A percentile compares a stretch with the other conserved stretches of the same genome.
These are phyloP conservation scores for Thelonectria rubi DNA, from an alignment of 2,329 filamentous ascomycete genomes.

Conservation along the genomic window DNA sequence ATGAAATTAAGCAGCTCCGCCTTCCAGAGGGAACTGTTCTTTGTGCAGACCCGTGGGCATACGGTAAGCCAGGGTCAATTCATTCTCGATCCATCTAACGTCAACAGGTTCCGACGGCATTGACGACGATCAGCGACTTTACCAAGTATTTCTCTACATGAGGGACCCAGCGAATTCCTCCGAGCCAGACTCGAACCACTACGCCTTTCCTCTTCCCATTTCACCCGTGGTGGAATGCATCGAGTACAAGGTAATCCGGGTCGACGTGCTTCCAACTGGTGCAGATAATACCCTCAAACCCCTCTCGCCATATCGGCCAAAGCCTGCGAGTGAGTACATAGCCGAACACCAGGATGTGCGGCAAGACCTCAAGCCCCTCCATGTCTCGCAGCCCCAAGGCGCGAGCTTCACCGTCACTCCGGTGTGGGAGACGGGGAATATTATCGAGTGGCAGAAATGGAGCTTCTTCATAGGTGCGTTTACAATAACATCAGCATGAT, in stretches of 20 bases:
- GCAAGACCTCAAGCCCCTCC: constrained; percentile 67
- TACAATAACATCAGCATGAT: too few relatives aligned
- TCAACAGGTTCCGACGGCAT: constrained; percentile 29
- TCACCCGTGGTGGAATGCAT: constrained; percentile 67
- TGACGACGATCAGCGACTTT: constrained; percentile 32
- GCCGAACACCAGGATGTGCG: constrained; percentile 23
- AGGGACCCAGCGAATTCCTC: constrained; percentile 56
- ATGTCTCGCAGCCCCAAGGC: constrained; percentile 70
- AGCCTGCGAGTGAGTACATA: constrained; percentile 45
- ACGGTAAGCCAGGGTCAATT: constrained; percentile 16
- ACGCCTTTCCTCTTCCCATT: constrained; percentile 68
- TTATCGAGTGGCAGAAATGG: constrained; percentile 52
- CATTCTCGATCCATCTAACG: not conserved
- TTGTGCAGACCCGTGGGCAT: constrained; percentile 34
- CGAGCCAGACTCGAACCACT: constrained; percentile 67
- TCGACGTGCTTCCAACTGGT: constrained; percentile 65
- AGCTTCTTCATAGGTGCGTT: constrained; percentile 49
- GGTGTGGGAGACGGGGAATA: constrained; percentile 9
- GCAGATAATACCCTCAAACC: constrained; percentile 54
- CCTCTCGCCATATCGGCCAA: constrained; percentile 66
- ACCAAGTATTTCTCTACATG: constrained; percentile 50
- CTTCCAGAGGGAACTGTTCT: constrained; percentile 32
- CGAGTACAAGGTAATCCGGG: constrained; percentile 62
- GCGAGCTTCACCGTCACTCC: constrained; percentile 58
- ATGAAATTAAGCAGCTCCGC: constrained; percentile 29